Evolutionary conservation across 2,329 filamentous ascomycete species (phyloP), one percentile per base, ranked within the genome.

Genomic region (Colletotrichum higginsianum): DNA sequence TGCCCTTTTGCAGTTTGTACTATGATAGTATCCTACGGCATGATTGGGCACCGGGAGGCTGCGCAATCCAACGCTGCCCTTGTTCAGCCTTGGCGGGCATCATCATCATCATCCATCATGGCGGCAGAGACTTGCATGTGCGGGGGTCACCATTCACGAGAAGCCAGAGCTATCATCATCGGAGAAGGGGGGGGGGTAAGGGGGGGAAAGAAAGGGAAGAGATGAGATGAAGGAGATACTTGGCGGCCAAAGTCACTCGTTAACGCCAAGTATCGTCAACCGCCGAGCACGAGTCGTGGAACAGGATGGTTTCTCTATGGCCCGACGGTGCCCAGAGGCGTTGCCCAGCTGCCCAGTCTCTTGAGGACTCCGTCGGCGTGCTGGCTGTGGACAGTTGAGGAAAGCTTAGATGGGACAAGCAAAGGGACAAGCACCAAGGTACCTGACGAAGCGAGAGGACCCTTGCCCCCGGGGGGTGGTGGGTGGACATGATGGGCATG

Each of bases 371-470:
- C 40, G 26, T 64, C 23, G n/a, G 23, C 40, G 21, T n/a, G 50
- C 16, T 58, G 65, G 30, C 12, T 64, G 38, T 42, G 46, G 46
- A 26, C 26, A 60, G 65, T 71, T 72, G 65, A 26, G 30, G 44
- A 68, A 69, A 68, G 69, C 69, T 72, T 72, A 69, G 69, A 72
- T 9, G 53, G 13, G 65, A 72, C 69, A 68, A 68, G 69, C 69
- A 68, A 53, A 26, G 4, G 21, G 55, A n/a, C 47, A 53, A 66
- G 61, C 23, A 13, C 15, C n/a, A n/a, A 66, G 35, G 69, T 64
- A 63, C 65, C 52, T 47, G 53, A 38, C 47, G 52, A 68, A 30
- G 23, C 47, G 57, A 46, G 42, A 62, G 35, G 47, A 50, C 38
- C 61, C 61, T 55, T 52, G 49, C 61, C 44, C 30, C 26, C 26